phyloP scores from a whole-genome alignment of 2,329 filamentous ascomycete genomes.

The Verticillium nubilum region DNA sequence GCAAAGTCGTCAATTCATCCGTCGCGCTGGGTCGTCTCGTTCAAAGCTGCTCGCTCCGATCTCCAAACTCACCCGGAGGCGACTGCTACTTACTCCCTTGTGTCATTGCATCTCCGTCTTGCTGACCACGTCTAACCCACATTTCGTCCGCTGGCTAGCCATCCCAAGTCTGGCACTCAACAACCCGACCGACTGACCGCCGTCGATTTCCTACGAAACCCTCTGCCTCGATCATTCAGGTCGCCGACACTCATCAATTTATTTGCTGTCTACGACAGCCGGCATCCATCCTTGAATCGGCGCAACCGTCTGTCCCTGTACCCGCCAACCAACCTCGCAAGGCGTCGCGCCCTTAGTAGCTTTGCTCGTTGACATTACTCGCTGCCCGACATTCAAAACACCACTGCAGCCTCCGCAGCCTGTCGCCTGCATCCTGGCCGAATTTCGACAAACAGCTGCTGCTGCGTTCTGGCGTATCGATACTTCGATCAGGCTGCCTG shows the following conservation, averaged over 20 bases:
- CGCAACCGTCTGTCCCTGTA: neutral
- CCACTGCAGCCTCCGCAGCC: neutral
- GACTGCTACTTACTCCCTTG: neutral
- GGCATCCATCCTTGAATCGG: neutral
- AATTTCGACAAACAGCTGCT: slow-evolving; percentile 52
- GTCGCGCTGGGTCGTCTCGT: neutral
- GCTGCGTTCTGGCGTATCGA: slow-evolving; percentile 52
- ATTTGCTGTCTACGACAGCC: neutral
- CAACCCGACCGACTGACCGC: neutral
- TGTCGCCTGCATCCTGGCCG: slow-evolving; percentile 35
- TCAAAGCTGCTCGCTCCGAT: neutral
- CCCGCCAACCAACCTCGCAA: neutral
- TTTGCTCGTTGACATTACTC: neutral
- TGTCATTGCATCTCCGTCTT: neutral
- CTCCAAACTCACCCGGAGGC: neutral
- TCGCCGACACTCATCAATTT: neutral
- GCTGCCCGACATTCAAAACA: neutral
- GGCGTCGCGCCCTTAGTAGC: neutral
- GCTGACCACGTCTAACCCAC: slow-evolving; percentile 1
- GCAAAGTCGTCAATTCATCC: neutral
- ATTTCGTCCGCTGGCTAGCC: neutral
- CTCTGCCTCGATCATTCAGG: neutral
- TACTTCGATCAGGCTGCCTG: neutral
- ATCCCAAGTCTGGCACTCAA: neutral
- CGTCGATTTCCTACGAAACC: neutral